Conservation (phyloP, 345 rosid species). For the Nasturtium officinale region DNA sequence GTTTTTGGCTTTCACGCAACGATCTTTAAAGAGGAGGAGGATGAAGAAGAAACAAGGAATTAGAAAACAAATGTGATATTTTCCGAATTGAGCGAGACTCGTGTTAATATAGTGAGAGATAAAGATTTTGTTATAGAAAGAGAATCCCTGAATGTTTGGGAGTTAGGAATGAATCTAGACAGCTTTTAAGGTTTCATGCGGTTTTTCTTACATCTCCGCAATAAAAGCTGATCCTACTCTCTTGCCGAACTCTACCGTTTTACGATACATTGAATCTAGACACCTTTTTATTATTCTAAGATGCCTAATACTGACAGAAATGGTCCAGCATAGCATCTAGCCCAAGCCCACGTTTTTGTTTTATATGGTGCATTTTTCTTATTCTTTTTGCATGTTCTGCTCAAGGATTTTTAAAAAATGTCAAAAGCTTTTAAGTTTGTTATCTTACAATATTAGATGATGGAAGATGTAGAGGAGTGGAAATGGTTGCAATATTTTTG, state of each 20-base stretch:
- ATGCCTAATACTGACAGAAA: background rate
- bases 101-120: constrained; percentile 13
- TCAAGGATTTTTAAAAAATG: background rate
- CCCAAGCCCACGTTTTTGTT: background rate
- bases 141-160: background rate
- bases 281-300: background rate
- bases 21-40: background rate
- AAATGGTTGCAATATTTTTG: background rate
- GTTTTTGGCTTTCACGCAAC: background rate
- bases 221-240: background rate
- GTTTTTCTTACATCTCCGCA: background rate
- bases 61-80: constrained; percentile 3
- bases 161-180: constrained; percentile 12
- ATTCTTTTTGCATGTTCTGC: background rate
- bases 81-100: background rate
- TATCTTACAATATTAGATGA: background rate
- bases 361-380: background rate
- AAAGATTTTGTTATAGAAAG: background rate
- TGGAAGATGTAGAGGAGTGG: background rate
- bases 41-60: background rate
- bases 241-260: background rate
- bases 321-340: constrained; percentile 1
- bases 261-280: constrained; percentile 6
- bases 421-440: background rate
- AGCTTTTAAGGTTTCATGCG: background rate